phyloP scores from a whole-genome alignment of 495 filamentous ascomycete species.

The Aspergillus haitiensis region DNA sequence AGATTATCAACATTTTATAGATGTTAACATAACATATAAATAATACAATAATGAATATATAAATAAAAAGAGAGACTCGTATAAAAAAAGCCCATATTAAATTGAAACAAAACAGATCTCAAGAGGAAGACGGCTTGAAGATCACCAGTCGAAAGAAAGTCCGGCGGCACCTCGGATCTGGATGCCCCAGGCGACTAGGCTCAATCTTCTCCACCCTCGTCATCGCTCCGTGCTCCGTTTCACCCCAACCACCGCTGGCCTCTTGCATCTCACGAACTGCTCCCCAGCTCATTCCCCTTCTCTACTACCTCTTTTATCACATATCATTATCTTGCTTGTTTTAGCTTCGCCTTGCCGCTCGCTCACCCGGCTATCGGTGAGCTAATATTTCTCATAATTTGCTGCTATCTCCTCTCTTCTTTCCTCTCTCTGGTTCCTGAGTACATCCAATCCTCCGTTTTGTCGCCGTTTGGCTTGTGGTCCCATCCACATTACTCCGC shows the following conservation, averaged over 20 bases:
- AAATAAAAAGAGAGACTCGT: too few relatives aligned
- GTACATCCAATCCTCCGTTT: constrained; percentile 4
- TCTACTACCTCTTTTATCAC: constrained; percentile 15
- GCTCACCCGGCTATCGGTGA: background rate
- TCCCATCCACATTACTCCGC: constrained; percentile 22
- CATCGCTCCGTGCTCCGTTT: constrained; percentile 29
- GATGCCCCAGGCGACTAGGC: constrained; percentile 30
- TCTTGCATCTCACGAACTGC: background rate
- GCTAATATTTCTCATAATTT: background rate
- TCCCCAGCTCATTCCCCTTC: constrained; percentile 22
- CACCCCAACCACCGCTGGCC: constrained; percentile 15
- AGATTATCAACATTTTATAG: too few relatives aligned
- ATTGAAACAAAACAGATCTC: too few relatives aligned
- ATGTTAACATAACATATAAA: too few relatives aligned
- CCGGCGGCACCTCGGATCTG: constrained; percentile 8
- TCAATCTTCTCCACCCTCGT: constrained; percentile 41
- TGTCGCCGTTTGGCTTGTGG: constrained; percentile 10
- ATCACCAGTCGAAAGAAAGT: background rate
- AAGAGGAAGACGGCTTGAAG: background rate
- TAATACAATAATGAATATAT: too few relatives aligned
- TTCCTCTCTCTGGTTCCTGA: constrained; percentile 1
- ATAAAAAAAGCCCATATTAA: too few relatives aligned
- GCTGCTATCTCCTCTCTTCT: background rate
- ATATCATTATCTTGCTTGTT: constrained; percentile 2
- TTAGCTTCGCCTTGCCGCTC: constrained; percentile 8